Evolutionary conservation across 768 basidiomycete species (phyloP).

Genomic region (Kwoniella bestiolae): DNA sequence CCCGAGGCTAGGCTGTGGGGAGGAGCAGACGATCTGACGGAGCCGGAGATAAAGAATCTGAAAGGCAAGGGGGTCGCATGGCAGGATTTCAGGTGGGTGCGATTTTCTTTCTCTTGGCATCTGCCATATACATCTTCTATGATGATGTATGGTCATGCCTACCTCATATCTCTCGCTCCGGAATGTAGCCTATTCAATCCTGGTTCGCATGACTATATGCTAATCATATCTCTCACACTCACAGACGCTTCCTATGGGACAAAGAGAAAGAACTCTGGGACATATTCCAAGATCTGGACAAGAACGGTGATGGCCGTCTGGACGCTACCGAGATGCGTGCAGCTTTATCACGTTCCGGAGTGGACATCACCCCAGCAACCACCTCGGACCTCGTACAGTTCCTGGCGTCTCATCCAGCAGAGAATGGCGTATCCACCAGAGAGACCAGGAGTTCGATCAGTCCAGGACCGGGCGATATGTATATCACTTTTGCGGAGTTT

Average conservation of each 20-base stretch:
- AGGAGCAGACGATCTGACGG: conserved; percentile 46
- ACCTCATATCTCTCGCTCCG: too few relatives aligned
- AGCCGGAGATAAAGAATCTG: conserved; percentile 41
- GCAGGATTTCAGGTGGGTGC: conserved; percentile 55
- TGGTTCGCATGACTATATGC: too few relatives aligned
- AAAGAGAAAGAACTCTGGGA: conserved; percentile 74
- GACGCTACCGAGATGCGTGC: conserved; percentile 68
- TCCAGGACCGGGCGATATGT: conserved; percentile 62
- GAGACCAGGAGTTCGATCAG: conserved; percentile 10
- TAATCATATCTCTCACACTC: too few relatives aligned
- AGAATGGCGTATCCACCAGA: conserved; percentile 9
- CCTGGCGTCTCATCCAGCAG: conserved; percentile 65
- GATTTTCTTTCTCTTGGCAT: conserved; percentile 51
- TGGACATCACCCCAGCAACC: conserved; percentile 70
- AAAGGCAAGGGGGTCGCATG: conserved; percentile 55
- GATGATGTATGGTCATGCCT: too few relatives aligned
- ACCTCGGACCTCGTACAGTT: conserved; percentile 79
- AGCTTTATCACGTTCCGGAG: conserved; percentile 76
- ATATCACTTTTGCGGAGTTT: conserved; percentile 81
- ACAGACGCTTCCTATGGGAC: conserved; percentile 57
- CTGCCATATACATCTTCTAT: neutral
- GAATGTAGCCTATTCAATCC: too few relatives aligned
- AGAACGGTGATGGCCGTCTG: conserved; percentile 82
- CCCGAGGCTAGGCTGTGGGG: conserved; percentile 56
- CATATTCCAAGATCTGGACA: conserved; percentile 88